Evolutionary conservation across 2,329 filamentous ascomycete genomes (phyloP).

Genomic region (Cladophialophora bantiana): DNA sequence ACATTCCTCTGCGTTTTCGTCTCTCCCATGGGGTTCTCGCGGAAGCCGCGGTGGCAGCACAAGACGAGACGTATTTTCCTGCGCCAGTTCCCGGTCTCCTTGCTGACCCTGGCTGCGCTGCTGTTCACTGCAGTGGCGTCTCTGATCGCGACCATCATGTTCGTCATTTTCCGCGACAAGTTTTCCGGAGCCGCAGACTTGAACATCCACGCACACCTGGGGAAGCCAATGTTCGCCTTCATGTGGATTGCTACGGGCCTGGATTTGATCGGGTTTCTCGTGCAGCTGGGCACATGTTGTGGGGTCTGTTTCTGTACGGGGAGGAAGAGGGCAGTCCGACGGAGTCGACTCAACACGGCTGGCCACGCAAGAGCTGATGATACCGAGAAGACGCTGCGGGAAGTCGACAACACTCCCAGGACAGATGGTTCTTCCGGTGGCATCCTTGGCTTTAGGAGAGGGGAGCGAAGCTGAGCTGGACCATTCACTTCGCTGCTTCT

Average conservation of each 20-base stretch:
- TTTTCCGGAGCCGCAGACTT: constrained; percentile 71
- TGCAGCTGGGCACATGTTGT: constrained; percentile 80
- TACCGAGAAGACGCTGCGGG: neutral
- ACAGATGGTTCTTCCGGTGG: neutral
- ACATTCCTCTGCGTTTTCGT: constrained; percentile 75
- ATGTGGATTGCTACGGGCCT: constrained; percentile 83
- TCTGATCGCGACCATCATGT: constrained; percentile 82
- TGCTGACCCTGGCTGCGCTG: constrained; percentile 72
- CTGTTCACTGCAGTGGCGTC: constrained; percentile 73
- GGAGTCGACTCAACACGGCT: constrained; percentile 13
- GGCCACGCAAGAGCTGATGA: neutral
- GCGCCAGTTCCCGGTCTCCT: constrained; percentile 69
- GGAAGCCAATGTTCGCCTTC: constrained; percentile 78
- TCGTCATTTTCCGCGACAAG: constrained; percentile 78
- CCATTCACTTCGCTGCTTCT: neutral
- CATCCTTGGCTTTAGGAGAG: neutral
- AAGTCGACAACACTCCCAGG: neutral
- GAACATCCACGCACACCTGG: constrained; percentile 76
- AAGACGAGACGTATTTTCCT: constrained; percentile 47
- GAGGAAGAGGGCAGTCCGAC: constrained; percentile 39
- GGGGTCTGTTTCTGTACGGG: constrained; percentile 60
- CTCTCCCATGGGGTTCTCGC: constrained; percentile 59
- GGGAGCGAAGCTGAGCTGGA: neutral
- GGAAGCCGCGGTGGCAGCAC: constrained; percentile 45
- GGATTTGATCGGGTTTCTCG: constrained; percentile 71